phyloP scores from a whole-genome alignment of 495 filamentous ascomycete species.

The Xylaria palmicola region DNA sequence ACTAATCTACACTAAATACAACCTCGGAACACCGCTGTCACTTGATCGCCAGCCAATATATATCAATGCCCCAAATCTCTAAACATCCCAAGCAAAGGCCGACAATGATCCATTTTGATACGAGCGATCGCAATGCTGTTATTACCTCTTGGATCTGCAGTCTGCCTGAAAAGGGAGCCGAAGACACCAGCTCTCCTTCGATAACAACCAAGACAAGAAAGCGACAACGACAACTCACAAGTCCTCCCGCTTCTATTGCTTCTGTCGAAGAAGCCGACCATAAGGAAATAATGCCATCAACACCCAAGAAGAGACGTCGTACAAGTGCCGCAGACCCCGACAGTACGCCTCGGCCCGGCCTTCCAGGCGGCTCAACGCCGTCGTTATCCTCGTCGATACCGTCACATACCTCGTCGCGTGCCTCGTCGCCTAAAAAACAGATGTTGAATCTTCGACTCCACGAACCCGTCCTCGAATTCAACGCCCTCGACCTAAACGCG shows the following conservation, averaged over 20 bases:
- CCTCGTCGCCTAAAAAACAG: slow-evolving; percentile 5
- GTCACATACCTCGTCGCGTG: neutral
- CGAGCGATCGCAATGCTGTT: neutral
- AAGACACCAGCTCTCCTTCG: neutral
- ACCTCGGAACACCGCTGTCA: neutral
- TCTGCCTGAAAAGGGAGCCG: neutral
- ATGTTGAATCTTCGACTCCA: slow-evolving; percentile 7
- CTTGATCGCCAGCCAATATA: neutral
- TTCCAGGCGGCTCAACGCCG: neutral
- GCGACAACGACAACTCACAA: slow-evolving; percentile 1
- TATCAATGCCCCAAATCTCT: neutral
- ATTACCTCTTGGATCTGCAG: neutral
- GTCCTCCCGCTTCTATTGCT: neutral
- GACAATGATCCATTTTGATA: neutral
- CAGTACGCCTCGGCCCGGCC: neutral
- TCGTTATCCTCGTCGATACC: neutral
- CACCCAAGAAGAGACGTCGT: neutral
- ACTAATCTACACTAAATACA: neutral
- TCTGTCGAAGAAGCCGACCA: neutral
- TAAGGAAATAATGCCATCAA: neutral
- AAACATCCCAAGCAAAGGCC: neutral
- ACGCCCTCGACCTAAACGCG: neutral
- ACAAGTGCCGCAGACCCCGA: neutral
- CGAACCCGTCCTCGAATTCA: neutral
- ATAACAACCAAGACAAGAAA: slow-evolving; percentile 1